Evolutionary conservation across 148 eudicot species (phyloP), one percentile per base, ranked within the genome.

Genomic region (Chenopodium album): DNA sequence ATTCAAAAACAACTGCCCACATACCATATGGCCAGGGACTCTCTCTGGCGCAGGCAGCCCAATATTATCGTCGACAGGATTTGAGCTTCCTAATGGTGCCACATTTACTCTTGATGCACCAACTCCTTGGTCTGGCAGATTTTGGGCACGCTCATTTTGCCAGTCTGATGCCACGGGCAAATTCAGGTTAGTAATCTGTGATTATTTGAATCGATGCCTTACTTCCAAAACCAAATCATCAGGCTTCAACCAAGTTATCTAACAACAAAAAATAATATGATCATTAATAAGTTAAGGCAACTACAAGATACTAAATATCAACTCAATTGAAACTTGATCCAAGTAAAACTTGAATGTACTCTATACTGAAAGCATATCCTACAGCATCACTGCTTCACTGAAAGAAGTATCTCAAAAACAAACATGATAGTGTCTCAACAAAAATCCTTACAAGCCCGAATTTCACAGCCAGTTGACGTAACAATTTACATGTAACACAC

Each of bases 11-110:
- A 87, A 83, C 41, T 92, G 94, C 59, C 80, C 86, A 4, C 77
- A 73, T 78, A 76, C 82, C 8, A 85, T 91, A 7, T 91, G 89
- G 89, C 97, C 97, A 3, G 96, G 91, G 1, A 80, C 88, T 31
- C 74, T 85, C 4, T 82, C 93, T 11, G 85, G 89, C 9, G 66
- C 82, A 65, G 56, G 54, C 20, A 91, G 89, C 22, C 80, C 87
- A 16, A 78, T 19, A 8, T 48, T 77, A 23, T 47, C 75, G 1
- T 29, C 84, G 32, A 86, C 97, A 0, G 94, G 91, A 13, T 90
- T 88, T 20, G 73, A 87, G 48, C 79, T 91, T 26, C 44, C 78
- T 4, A 54, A 75, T 1, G 80, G 79, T n/a, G 82, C 84, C n/a
- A 20, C 89, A 22, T 23, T 7, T 20, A 62, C 87, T 9, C 37